Conservation (phyloP, 331 rosid species). For the Malus hybrid region DNA sequence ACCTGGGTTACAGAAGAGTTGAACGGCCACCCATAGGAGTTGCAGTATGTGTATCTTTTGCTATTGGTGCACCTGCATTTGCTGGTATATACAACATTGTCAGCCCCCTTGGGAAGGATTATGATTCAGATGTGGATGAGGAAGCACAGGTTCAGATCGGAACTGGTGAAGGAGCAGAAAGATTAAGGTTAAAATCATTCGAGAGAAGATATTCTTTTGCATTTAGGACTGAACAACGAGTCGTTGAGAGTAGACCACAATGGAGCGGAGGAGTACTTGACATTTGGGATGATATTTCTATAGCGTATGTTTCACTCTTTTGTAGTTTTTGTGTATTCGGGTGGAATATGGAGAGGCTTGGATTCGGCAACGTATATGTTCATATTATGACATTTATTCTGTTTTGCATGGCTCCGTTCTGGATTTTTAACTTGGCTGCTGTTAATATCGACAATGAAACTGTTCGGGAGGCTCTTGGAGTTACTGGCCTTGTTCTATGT, state of each 20-base stretch:
- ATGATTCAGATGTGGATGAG: conserved; percentile 56
- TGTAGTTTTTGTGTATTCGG: conserved; percentile 84
- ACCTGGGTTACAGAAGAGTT: conserved; percentile 71
- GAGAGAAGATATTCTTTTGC: conserved; percentile 68
- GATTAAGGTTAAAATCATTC: conserved; percentile 22
- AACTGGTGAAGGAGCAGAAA: conserved; percentile 22
- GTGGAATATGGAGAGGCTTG: conserved; percentile 95
- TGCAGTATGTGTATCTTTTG: conserved; percentile 60
- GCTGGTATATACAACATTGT: conserved; percentile 70
- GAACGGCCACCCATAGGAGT: conserved; percentile 79
- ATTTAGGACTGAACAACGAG: conserved; percentile 29
- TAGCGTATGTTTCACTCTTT: conserved; percentile 73
- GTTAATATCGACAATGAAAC: conserved; percentile 69
- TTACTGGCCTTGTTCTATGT: conserved; percentile 67
- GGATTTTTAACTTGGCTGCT: conserved; percentile 80
- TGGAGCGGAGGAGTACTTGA: conserved; percentile 93
- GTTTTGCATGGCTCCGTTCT: conserved; percentile 88
- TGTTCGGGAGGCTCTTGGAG: conserved; percentile 48
- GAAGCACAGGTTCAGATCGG: conserved; percentile 51
- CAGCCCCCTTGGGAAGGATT: conserved; percentile 88
- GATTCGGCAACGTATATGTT: conserved; percentile 95
- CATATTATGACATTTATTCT: conserved; percentile 82
- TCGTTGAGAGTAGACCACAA: conserved; percentile 36
- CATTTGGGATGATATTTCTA: conserved; percentile 73
- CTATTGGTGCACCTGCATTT: conserved; percentile 73